Evolutionary conservation across 2,329 filamentous ascomycete genomes (phyloP), one percentile per base, ranked within the genome.

Genomic region (Blastomyces gilchristii): DNA sequence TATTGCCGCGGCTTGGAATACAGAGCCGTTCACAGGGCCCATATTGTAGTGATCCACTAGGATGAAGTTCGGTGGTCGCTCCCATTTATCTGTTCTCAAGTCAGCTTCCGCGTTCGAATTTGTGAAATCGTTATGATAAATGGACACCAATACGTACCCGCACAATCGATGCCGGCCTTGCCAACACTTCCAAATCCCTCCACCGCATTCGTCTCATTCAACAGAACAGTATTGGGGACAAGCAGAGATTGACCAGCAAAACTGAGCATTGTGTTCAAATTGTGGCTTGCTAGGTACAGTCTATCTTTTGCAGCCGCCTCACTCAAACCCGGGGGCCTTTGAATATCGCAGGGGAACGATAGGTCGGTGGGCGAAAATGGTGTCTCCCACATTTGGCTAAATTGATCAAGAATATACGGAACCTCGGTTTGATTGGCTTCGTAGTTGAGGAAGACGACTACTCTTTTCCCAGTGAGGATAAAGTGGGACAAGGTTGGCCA

Each of bases 241-340:
- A 91, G 78, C 56, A 94, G 72, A 25, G 81, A 78, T 18, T 82
- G 72, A 39, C 84, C 85, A 2, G 86, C 83, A 45, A 95, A 76
- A 61, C 83, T 82, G 65, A 96, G 83, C 67, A 91, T 82, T 64
- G 87, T 82, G 73, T 96, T 96, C 64, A 96, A 82, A 72, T 97
- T 97, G 78, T 97, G 92, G 76, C 97, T 97, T 70, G 88, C 83
- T 71, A 96, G 82, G 73, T 92, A 95, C 75, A 96, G 81, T 53
- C 86, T 82, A 39, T 86, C 79, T 63, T 79, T 78, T 0, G 83
- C 82, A 8, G 83, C 80, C 1, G 81, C 75, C 0, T 73, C 70
- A 2, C 77, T 70, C 63, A 95, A 77, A 53, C 83, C 78, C 0
- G 90, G 90, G 0, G 92, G 91, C 0, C 92, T 86, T 71, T 96